phyloP scores from a whole-genome alignment of 257 asterid species.

The Przewalskia tangutica region DNA sequence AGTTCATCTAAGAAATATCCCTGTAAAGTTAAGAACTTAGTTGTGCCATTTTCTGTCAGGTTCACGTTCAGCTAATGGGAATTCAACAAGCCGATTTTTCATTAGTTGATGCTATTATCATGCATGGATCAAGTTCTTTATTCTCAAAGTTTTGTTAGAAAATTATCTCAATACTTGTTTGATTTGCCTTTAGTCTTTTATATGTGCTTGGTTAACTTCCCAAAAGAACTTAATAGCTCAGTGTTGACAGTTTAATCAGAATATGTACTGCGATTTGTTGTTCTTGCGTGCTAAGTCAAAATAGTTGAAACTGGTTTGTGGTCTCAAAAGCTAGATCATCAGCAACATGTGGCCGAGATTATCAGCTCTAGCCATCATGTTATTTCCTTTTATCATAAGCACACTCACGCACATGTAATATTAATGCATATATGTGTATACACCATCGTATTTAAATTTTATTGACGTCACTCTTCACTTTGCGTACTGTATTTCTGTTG shows the following conservation, averaged over 20 bases:
- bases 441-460: background rate
- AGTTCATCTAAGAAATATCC: no score
- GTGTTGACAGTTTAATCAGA: background rate
- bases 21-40: background rate
- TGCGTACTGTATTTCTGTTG: background rate
- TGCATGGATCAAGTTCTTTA: background rate
- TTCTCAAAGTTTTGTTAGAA: background rate
- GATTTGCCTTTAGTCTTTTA: background rate
- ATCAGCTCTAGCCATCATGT: background rate
- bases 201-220: background rate
- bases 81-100: slow-evolving; percentile 85
- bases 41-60: slow-evolving; percentile 29
- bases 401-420: background rate
- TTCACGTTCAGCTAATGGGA: slow-evolving; percentile 88
- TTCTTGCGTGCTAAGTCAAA: background rate
- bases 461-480: background rate
- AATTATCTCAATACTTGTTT: background rate
- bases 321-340: background rate
- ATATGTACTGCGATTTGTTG: background rate
- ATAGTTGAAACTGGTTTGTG: background rate
- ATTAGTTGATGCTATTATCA: background rate
- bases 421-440: background rate
- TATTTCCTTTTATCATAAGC: background rate
- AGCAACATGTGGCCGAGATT: background rate
- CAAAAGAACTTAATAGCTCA: background rate